Evolutionary conservation across 2,329 filamentous ascomycete genomes (phyloP).

Genomic region (Ceratocystis smalleyi): DNA sequence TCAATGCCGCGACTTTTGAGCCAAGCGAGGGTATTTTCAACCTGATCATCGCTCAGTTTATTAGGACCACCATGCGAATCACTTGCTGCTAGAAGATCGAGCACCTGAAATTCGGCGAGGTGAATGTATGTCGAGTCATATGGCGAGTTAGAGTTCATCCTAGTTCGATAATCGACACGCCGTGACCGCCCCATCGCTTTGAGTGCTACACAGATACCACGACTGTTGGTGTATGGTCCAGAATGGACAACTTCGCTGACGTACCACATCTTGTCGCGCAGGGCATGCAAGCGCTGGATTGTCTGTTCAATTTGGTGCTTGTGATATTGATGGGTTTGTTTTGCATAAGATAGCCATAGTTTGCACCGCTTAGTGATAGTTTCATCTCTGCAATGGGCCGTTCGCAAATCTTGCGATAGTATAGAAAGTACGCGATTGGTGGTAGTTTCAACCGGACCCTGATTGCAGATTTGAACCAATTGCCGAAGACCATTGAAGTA

Average conservation of each 20-base stretch:
- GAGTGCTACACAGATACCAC: conserved; percentile 70
- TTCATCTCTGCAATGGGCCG: conserved; percentile 52
- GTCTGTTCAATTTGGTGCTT: conserved; percentile 59
- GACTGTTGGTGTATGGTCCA: conserved; percentile 70
- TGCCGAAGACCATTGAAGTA: conserved; percentile 75
- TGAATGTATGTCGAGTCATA: conserved; percentile 51
- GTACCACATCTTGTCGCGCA: conserved; percentile 98
- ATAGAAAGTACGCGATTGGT: conserved; percentile 59
- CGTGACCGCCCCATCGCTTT: conserved; percentile 72
- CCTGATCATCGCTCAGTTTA: conserved; percentile 91
- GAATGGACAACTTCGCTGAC: conserved; percentile 87
- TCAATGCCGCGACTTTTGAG: conserved; percentile 67
- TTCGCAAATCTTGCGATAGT: conserved; percentile 54
- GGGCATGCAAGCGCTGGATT: conserved; percentile 55
- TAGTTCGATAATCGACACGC: conserved; percentile 25
- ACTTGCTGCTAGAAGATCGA: conserved; percentile 71
- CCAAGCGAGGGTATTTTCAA: conserved; percentile 72
- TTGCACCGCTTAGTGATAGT: conserved; percentile 64
- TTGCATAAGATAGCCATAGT: conserved; percentile 69
- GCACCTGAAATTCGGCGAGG: conserved; percentile 67
- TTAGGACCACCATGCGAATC: conserved; percentile 80
- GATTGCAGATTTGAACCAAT: conserved; percentile 45
- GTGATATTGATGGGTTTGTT: conserved; percentile 64
- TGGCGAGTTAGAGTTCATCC: conserved; percentile 25
- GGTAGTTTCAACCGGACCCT: conserved; percentile 48